These are phyloP conservation scores for Arachis hypogaea DNA, from an alignment of 306 rosid species.

Conservation along the genomic window DNA sequence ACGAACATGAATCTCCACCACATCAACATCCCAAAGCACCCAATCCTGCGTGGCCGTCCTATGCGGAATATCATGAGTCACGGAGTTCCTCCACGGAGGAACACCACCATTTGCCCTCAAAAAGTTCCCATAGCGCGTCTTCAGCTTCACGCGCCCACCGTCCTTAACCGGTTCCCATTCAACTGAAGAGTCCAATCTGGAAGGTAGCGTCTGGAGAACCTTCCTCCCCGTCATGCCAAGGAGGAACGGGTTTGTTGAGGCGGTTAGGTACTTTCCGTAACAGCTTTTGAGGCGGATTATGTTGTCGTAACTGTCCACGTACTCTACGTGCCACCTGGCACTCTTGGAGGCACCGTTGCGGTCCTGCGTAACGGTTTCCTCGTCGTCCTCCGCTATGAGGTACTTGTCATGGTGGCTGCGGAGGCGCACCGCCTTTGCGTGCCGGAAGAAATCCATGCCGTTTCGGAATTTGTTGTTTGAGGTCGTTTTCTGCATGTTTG, in stretches of 20 bases:
- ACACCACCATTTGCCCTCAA: conserved; percentile 82
- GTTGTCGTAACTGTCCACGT: conserved; percentile 52
- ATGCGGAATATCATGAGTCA: conserved; percentile 83
- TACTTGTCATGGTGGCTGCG: conserved; percentile 79
- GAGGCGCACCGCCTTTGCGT: conserved; percentile 85
- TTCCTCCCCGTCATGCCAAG: conserved; percentile 92
- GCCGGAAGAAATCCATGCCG: conserved; percentile 71
- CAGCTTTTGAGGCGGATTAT: conserved; percentile 82
- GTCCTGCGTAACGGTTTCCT: conserved; percentile 75
- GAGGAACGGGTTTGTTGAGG: conserved; percentile 63
- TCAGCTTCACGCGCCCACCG: conserved; percentile 62
- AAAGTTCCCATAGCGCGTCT: conserved; percentile 78
- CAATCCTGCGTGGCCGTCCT: conserved; percentile 83
- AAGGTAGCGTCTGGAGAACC: conserved; percentile 67
- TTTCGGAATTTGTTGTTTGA: conserved; percentile 52
- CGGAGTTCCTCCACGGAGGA: conserved; percentile 92
- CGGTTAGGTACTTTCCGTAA: conserved; percentile 81
- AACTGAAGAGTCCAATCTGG: conserved; percentile 65
- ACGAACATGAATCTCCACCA: conserved; percentile 61
- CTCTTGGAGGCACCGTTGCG: conserved; percentile 68
- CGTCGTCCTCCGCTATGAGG: conserved; percentile 79
- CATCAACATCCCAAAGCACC: conserved; percentile 80
- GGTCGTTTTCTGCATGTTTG: conserved; percentile 37
- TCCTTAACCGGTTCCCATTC: conserved; percentile 91
- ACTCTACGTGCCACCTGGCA: conserved; percentile 74